A percentile compares a stretch with the other conserved stretches of the same genome.
Conservation (phyloP, 768 basidiomycete species). For the Epithele typhae region DNA sequence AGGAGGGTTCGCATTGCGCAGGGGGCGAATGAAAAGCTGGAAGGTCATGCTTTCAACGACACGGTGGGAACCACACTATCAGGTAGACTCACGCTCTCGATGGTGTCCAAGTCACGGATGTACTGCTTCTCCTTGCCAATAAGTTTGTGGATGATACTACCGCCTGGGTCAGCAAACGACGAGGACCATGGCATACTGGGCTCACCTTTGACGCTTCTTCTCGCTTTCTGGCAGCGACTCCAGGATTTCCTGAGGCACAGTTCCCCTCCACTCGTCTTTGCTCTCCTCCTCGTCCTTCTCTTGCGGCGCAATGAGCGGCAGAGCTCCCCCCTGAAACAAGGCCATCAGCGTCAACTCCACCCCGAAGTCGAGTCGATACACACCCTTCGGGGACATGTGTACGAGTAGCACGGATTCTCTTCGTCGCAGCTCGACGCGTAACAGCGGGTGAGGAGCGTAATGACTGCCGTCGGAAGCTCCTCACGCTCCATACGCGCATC, state of each 20-base stretch:
- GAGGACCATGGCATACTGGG: conserved; percentile 5
- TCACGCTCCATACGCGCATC: conserved; percentile 59
- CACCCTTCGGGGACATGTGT: conserved; percentile 72
- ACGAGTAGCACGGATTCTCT: conserved; percentile 77
- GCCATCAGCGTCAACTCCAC: neutral
- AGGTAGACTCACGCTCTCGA: conserved; percentile 55
- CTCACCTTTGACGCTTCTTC: conserved; percentile 74
- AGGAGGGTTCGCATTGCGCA: conserved; percentile 47
- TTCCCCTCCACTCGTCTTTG: conserved; percentile 43
- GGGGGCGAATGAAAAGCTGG: conserved; percentile 53
- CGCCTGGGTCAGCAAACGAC: too few relatives aligned
- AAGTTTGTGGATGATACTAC: conserved; percentile 76
- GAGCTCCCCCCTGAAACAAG: conserved; percentile 13
- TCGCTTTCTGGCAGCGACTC: conserved; percentile 68
- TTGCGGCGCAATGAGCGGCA: conserved; percentile 12
- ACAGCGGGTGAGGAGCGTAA: conserved; percentile 87
- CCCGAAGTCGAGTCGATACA: conserved; percentile 11
- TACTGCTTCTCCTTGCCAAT: conserved; percentile 90
- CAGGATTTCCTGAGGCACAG: conserved; percentile 46
- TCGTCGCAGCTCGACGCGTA: conserved; percentile 86
- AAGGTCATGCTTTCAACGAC: conserved; percentile 26
- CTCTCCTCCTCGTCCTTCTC: conserved; percentile 23
- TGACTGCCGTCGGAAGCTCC: conserved; percentile 83
- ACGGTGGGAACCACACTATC: conserved; percentile 16
- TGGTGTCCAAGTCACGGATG: conserved; percentile 77